A percentile compares a stretch with the other conserved stretches of the same genome.
These are phyloP conservation scores for Endocladia muricata DNA, from an alignment of 31 red algal species.

Conservation along the genomic window DNA sequence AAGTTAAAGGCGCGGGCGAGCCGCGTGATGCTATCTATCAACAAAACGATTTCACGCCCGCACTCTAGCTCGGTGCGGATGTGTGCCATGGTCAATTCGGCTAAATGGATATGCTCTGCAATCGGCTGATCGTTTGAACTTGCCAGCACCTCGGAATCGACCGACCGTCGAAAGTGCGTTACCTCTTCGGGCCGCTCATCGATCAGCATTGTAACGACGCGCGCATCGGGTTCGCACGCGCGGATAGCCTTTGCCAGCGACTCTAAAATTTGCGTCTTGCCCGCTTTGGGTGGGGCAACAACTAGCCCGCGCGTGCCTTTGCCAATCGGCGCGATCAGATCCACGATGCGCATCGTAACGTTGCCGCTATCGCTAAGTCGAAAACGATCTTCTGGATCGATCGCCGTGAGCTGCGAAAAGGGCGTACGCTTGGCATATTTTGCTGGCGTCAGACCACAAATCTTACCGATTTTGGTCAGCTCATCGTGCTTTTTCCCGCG, in stretches of 20 bases:
- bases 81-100: background rate
- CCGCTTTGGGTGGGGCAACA: conserved; percentile 14
- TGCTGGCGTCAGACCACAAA: background rate
- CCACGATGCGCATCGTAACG: background rate
- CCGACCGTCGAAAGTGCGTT: background rate
- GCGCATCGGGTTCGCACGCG: background rate
- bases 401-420: background rate
- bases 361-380: background rate
- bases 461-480: background rate
- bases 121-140: background rate
- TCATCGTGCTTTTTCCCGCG: background rate
- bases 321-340: conserved; percentile 8
- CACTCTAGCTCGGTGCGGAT: background rate
- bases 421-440: background rate
- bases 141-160: background rate
- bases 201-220: background rate
- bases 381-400: background rate
- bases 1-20: conserved; percentile 6
- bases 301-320: background rate
- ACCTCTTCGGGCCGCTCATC: conserved; percentile 24
- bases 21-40: conserved; percentile 16
- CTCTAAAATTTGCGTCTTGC: conserved; percentile 2
- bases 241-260: background rate
- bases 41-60: background rate
- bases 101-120: background rate